Evolutionary conservation across 768 basidiomycete genomes (phyloP), one percentile per base, ranked within the genome.

Genomic region (Collybiopsis luxurians): DNA sequence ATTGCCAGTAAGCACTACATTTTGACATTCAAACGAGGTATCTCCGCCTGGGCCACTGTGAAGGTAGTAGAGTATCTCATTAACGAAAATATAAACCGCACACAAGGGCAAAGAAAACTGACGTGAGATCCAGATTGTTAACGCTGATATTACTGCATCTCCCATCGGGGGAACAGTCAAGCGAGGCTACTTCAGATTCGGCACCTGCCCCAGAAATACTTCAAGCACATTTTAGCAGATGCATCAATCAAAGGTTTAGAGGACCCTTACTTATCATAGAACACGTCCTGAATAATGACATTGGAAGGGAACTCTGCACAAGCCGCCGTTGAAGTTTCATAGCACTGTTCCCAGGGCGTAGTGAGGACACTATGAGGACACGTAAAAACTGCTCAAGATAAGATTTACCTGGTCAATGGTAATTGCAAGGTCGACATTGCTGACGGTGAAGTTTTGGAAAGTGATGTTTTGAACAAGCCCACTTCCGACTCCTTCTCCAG

Each of bases 171-270:
- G 84, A 85, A 65, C 85, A 88, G 28, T 74, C 69, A 42, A 87
- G 69, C 13, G 72, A 71, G 3, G 81, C 84, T 1, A 86, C 84
- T 4, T 76, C 74, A 6, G 77, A 68, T 12, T 79, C 76, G 0
- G 81, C 82, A 1, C 79, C 79, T 4, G 82, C 83, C 0, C 86
- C 86, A 11, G 79, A 77, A 42, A 86, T 80, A 59, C 82, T 84
- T 57, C 1, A 38, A n/a, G 30, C 15, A 13, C 13, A 34, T 40
- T n/a, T 40, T 30, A 54, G 38, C 54, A 44, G 60, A 46, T 46
- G 47, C 7, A 34, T 28, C 46, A 1, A 44, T 44, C 27, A 7
- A 23, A 19, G 5, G 6, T 26, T 11, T 42, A n/a, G 3, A 47
- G 4, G 38, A 27, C 39, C 42, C 30, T 34, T 51, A 83, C 80